phyloP scores from a whole-genome alignment of 2,329 filamentous ascomycete genomes.

The Endoconidiophora laricicola region DNA sequence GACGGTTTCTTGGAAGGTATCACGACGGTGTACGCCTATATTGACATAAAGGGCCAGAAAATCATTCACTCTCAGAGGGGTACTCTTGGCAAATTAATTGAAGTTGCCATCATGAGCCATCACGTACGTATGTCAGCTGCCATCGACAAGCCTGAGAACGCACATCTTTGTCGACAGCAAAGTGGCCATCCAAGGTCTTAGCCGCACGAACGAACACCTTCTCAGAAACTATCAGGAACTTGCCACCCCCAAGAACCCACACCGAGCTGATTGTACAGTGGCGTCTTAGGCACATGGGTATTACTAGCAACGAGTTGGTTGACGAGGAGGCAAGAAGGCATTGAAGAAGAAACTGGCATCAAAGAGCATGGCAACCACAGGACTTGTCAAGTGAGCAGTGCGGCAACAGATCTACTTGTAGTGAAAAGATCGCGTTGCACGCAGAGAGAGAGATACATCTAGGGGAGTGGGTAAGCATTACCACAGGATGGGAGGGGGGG shows the following conservation, averaged over 20 bases:
- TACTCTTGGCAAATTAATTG: not conserved
- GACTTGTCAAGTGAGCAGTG: too few relatives aligned
- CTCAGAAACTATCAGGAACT: too few relatives aligned
- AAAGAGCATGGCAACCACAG: too few relatives aligned
- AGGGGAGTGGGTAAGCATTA: too few relatives aligned
- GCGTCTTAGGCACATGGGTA: not conserved
- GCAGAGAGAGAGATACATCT: too few relatives aligned
- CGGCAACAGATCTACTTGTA: too few relatives aligned
- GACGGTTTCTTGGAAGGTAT: not conserved
- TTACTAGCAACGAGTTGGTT: not conserved
- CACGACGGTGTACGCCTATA: not conserved
- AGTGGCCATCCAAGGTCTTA: too few relatives aligned
- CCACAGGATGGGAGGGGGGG: not conserved
- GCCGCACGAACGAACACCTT: too few relatives aligned
- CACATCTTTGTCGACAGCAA: conserved; percentile 21
- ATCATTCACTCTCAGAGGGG: not conserved
- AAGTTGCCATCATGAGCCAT: not conserved
- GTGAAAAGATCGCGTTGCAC: too few relatives aligned
- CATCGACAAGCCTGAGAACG: not conserved
- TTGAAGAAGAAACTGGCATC: not conserved
- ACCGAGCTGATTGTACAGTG: too few relatives aligned
- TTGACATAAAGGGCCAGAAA: not conserved
- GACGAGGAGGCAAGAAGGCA: not conserved
- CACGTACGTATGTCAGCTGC: not conserved
- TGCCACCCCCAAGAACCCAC: too few relatives aligned